A percentile compares a stretch with the other conserved stretches of the same genome.
Evolutionary conservation across 441 rosid species (phyloP).

Genomic region (Erodium chrysanthum): DNA sequence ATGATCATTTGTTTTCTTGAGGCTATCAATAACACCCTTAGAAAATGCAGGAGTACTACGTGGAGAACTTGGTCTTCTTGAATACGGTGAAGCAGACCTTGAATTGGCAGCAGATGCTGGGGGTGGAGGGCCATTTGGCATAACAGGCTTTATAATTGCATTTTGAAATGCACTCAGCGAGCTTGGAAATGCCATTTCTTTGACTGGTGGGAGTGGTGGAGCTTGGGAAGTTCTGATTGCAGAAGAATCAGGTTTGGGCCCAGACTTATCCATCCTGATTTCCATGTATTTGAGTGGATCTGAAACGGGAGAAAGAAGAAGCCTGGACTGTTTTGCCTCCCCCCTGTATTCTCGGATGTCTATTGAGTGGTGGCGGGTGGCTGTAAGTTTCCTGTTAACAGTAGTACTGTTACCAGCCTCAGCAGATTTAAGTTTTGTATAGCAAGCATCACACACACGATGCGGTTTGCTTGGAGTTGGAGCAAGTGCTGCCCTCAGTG

Average conservation of each 20-base stretch:
- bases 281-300: constrained; percentile 53
- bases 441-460: constrained; percentile 85
- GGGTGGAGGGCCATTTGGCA: constrained; percentile 46
- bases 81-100: constrained; percentile 87
- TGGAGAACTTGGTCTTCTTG: constrained; percentile 82
- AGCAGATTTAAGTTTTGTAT: constrained; percentile 55
- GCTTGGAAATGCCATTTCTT: constrained; percentile 65
- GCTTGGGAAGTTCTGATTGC: constrained; percentile 57
- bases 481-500: constrained; percentile 85
- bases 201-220: constrained; percentile 52
- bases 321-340: constrained; percentile 48
- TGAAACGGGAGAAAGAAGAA: constrained; percentile 50
- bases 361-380: constrained; percentile 35
- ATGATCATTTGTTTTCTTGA: constrained; percentile 56
- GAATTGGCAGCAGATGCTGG: constrained; percentile 84
- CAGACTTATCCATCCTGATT: constrained; percentile 45
- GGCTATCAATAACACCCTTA: constrained; percentile 51
- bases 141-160: constrained; percentile 39
- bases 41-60: constrained; percentile 81
- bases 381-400: constrained; percentile 40
- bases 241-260: constrained; percentile 2
- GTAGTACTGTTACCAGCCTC: constrained; percentile 54
- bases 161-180: constrained; percentile 53
- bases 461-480: constrained; percentile 74
- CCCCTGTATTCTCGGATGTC: constrained; percentile 54